Evolutionary conservation across 2,329 filamentous ascomycete genomes (phyloP).

Genomic region (Fusarium nisikadoi): DNA sequence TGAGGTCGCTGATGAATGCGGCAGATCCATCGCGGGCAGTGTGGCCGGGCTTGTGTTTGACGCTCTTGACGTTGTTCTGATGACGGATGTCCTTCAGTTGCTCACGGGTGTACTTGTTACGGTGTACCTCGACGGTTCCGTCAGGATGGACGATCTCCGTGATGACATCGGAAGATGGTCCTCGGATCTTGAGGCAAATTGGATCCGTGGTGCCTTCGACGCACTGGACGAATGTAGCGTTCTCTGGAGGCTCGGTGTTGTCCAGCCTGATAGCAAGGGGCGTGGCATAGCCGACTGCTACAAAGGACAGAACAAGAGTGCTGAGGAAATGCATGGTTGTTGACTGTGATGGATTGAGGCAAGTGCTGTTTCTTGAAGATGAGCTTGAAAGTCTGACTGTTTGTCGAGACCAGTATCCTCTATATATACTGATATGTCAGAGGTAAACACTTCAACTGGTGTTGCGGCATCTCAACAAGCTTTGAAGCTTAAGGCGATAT

Average conservation of each 20-base stretch:
- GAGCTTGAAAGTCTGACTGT: neutral
- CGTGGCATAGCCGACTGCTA: neutral
- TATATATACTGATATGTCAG: neutral
- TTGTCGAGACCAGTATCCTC: fast-evolving
- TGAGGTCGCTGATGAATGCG: neutral
- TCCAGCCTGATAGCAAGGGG: neutral
- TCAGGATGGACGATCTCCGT: neutral
- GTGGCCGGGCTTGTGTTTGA: neutral
- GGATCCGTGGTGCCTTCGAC: neutral
- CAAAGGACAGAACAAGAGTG: neutral
- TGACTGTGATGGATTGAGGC: fast-evolving
- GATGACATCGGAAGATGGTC: neutral
- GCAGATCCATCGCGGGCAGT: neutral
- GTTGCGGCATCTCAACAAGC: too few relatives aligned
- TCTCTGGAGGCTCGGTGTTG: neutral
- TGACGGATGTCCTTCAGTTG: neutral
- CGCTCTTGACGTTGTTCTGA: neutral
- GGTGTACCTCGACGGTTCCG: neutral
- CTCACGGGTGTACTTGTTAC: neutral
- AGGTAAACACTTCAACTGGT: fast-evolving
- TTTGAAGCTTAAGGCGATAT: neutral
- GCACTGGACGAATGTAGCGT: neutral
- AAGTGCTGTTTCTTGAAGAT: neutral
- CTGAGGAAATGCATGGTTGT: neutral
- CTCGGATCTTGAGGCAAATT: neutral